phyloP scores from a whole-genome alignment of 305 asterid genomes.

The Fraxinus dipetala region DNA sequence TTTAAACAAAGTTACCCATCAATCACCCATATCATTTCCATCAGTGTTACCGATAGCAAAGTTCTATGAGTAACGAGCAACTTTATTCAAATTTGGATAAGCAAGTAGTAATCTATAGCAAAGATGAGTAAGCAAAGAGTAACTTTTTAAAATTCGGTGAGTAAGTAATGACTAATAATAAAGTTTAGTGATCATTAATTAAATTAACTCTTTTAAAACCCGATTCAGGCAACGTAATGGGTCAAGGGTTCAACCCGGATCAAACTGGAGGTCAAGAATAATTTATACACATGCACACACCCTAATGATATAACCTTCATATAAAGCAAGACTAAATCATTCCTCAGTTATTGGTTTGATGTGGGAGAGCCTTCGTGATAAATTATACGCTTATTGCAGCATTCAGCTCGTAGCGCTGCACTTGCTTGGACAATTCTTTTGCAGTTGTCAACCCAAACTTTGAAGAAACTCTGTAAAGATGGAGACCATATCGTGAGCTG shows the following conservation, averaged over 20 bases:
- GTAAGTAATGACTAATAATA: too few species aligned
- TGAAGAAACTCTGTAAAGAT: constrained; percentile 20
- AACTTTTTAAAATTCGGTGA: too few species aligned
- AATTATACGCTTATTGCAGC: neutral
- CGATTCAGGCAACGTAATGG: neutral
- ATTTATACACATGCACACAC: neutral
- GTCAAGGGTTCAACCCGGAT: neutral
- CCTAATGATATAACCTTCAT: neutral
- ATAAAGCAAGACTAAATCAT: neutral
- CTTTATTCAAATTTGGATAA: too few species aligned
- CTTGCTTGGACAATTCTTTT: neutral
- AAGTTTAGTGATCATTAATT: too few species aligned
- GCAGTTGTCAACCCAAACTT: constrained; percentile 21
- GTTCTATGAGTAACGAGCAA: too few species aligned
- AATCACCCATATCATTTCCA: too few species aligned
- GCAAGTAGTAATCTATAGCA: too few species aligned
- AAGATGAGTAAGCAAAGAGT: too few species aligned
- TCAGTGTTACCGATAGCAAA: too few species aligned
- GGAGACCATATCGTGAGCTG: constrained; percentile 24
- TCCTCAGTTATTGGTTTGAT: neutral
- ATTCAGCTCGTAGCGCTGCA: neutral
- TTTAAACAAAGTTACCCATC: too few species aligned
- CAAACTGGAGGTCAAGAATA: neutral
- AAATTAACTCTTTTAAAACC: neutral
- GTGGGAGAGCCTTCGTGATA: neutral